Percentiles rank a stretch among this genome's conserved stretches.
phyloP scores from a whole-genome alignment of 2,329 filamentous ascomycete genomes.

The Colletotrichum tanaceti region DNA sequence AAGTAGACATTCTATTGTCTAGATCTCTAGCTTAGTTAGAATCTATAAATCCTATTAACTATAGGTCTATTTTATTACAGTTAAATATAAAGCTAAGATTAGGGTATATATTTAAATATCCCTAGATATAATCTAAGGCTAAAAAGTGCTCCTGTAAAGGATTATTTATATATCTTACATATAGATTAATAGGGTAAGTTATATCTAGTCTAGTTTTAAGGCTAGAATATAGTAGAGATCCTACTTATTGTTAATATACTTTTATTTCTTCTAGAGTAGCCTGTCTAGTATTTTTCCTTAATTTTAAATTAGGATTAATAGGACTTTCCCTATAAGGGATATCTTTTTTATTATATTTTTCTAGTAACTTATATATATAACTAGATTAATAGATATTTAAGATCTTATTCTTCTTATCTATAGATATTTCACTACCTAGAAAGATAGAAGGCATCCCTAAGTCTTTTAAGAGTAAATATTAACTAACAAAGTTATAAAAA shows the following conservation, averaged over 20 bases:
- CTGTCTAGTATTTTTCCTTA: background rate
- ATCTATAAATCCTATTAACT: no score
- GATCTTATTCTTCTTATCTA: background rate
- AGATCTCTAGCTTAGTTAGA: no score
- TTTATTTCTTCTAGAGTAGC: background rate
- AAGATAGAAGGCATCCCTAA: background rate
- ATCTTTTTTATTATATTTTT: no score
- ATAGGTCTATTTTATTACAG: no score
- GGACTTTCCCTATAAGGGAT: background rate
- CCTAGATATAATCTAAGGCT: no score
- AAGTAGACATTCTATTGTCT: no score
- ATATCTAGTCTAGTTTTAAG: background rate
- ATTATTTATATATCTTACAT: background rate
- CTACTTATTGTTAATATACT: background rate
- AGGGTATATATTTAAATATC: no score
- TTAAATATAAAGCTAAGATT: no score
- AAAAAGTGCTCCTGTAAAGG: no score
- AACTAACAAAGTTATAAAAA: no score
- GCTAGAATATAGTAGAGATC: background rate
- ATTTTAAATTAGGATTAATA: background rate
- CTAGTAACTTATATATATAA: no score
- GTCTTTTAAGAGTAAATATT: background rate
- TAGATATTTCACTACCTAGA: background rate
- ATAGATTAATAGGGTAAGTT: background rate
- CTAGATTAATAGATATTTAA: conserved; percentile 1